Percentiles rank a stretch among this genome's conserved stretches.
These are phyloP conservation scores for Annulohypoxylon truncatum DNA, from an alignment of 2,329 filamentous ascomycete species.

Conservation along the genomic window DNA sequence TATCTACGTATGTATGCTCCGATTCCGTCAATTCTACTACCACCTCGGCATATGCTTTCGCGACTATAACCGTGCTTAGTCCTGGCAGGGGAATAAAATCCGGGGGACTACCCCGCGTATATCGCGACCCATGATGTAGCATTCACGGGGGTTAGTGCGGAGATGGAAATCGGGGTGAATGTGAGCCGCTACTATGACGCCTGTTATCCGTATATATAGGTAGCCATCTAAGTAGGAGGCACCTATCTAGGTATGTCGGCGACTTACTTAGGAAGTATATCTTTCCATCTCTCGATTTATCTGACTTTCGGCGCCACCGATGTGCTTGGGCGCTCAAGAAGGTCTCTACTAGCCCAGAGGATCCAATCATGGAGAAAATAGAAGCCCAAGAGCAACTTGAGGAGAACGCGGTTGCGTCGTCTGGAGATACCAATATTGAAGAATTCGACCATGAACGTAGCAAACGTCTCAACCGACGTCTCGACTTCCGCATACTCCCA, in stretches of 20 bases:
- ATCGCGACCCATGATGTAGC: neutral
- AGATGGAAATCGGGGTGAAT: slow-evolving; percentile 23
- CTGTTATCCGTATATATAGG: neutral
- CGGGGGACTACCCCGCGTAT: slow-evolving; percentile 27
- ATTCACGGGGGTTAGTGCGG: slow-evolving; percentile 22
- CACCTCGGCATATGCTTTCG: slow-evolving; percentile 18
- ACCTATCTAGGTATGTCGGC: neutral
- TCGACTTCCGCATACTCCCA: slow-evolving; percentile 52
- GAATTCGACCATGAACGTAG: slow-evolving; percentile 38
- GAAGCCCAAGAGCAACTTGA: slow-evolving; percentile 31
- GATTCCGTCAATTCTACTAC: neutral
- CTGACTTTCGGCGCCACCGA: too few relatives aligned
- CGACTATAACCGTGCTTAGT: neutral
- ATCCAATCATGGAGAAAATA: slow-evolving; percentile 32
- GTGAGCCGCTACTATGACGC: neutral
- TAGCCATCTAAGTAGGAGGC: too few relatives aligned
- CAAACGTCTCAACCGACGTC: slow-evolving; percentile 39
- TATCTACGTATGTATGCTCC: neutral
- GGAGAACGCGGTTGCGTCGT: slow-evolving; percentile 6
- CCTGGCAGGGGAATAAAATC: slow-evolving; percentile 5
- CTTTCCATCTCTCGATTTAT: too few relatives aligned
- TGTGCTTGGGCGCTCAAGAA: too few relatives aligned
- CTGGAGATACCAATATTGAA: slow-evolving; percentile 15
- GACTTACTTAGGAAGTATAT: neutral
- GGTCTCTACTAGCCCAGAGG: neutral